These are phyloP conservation scores for Epichloe sylvatica DNA, from an alignment of 2,329 filamentous ascomycete species.

Conservation along the genomic window DNA sequence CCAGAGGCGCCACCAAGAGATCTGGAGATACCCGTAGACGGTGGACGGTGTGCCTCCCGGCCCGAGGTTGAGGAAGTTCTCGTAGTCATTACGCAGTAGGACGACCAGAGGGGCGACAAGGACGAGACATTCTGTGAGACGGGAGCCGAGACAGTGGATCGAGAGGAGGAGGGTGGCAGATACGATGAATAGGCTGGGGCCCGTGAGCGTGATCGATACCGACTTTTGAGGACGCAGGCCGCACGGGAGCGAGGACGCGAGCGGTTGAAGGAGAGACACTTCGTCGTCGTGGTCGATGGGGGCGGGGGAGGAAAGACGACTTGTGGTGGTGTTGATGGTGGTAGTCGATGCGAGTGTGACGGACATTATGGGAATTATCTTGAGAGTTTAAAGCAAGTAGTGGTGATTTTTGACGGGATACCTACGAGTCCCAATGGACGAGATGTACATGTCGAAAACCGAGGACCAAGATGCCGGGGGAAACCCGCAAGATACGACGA, in stretches of 20 bases:
- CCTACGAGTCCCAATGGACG: background rate
- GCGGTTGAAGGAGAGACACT: background rate
- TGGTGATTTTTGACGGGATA: background rate
- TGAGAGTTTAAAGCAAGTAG: background rate
- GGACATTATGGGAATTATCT: background rate
- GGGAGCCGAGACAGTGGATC: slow-evolving; percentile 36
- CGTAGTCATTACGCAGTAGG: slow-evolving; percentile 56
- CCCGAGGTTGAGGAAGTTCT: slow-evolving; percentile 61
- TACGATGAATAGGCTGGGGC: slow-evolving; percentile 31
- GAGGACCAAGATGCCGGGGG: background rate
- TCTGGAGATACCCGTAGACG: slow-evolving; percentile 55
- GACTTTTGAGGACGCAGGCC: slow-evolving; percentile 31
- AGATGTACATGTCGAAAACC: background rate
- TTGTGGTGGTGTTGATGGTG: background rate
- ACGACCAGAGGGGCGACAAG: slow-evolving; percentile 33
- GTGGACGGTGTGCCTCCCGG: slow-evolving; percentile 70
- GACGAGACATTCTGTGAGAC: slow-evolving; percentile 35
- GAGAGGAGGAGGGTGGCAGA: slow-evolving; percentile 33
- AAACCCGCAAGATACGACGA: no score
- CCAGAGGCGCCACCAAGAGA: slow-evolving; percentile 60
- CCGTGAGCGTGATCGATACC: slow-evolving; percentile 39
- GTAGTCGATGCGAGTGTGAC: slow-evolving; percentile 1
- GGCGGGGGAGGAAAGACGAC: background rate
- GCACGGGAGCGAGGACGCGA: background rate
- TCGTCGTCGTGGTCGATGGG: background rate